Conservation (phyloP, 2,329 filamentous ascomycete species). For the Orbilia oligospora region DNA sequence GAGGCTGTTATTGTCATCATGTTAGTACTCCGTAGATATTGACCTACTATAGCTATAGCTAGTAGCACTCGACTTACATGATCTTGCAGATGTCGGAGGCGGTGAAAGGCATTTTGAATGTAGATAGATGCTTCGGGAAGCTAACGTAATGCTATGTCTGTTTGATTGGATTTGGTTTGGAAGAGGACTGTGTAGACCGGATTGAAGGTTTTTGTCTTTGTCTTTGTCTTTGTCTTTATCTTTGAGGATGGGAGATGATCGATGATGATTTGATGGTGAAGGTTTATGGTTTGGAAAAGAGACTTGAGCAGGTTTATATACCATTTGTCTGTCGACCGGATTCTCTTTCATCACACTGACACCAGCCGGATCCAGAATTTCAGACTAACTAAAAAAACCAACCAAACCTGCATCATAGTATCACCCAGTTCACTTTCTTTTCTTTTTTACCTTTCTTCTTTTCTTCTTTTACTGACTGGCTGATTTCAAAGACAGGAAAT, state of each 20-base stretch:
- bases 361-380: conserved; percentile 47
- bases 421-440: not conserved
- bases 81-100: conserved; percentile 83
- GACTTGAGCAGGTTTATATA: conserved; percentile 56
- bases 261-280: conserved; percentile 29
- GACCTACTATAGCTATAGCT: too few species aligned
- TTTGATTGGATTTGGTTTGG: not conserved
- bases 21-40: not conserved
- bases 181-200: conserved; percentile 34
- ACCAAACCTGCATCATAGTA: conserved; percentile 22
- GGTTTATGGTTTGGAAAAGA: not conserved
- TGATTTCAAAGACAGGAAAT: too few species aligned
- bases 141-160: not conserved
- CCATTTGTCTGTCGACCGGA: not conserved
- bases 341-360: conserved; percentile 55
- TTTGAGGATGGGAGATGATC: conserved; percentile 19
- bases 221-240: too few species aligned
- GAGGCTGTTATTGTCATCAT: conserved; percentile 71
- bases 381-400: conserved; percentile 11
- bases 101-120: conserved; percentile 72
- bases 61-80: conserved; percentile 64
- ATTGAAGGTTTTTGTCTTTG: too few species aligned
- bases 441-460: not conserved
- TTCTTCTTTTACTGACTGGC: not conserved
- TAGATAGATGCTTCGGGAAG: conserved; percentile 23